phyloP scores from a whole-genome alignment of 768 basidiomycete species.

The Imleria badia region DNA sequence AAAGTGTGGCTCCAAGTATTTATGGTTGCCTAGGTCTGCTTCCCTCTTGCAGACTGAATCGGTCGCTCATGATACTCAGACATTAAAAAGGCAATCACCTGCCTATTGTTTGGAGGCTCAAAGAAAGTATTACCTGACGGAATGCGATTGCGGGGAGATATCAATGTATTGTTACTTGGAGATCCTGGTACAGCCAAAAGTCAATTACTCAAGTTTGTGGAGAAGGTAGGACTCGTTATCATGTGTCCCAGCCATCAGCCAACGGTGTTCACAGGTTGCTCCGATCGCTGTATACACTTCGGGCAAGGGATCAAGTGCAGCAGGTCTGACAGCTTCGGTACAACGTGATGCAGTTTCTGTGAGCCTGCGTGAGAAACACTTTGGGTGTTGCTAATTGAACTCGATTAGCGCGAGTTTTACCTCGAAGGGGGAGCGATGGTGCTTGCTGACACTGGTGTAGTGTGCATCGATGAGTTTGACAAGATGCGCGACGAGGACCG shows the following conservation, averaged over 20 bases:
- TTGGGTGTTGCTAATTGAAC: constrained; percentile 3
- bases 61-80: constrained; percentile 48
- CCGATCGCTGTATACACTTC: constrained; percentile 98
- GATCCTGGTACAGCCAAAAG: constrained; percentile 99
- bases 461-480: constrained; percentile 99
- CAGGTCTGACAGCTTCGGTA: constrained; percentile 96
- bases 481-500: constrained; percentile 99
- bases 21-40: constrained; percentile 83
- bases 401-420: constrained; percentile 88
- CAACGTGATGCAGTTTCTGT: constrained; percentile 92
- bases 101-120: constrained; percentile 95
- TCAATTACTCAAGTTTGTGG: constrained; percentile 97
- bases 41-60: not conserved
- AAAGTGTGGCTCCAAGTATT: constrained; percentile 95
- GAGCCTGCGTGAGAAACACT: constrained; percentile 27
- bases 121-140: constrained; percentile 97
- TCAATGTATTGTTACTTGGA: constrained; percentile 94
- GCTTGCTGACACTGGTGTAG: constrained; percentile 95
- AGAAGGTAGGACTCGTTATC: constrained; percentile 58
- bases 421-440: constrained; percentile 99
- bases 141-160: constrained; percentile 95
- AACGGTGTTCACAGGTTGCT: constrained; percentile 61
- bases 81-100: constrained; percentile 97
- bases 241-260: not conserved
- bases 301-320: constrained; percentile 97